Evolutionary conservation across 129 eudicot genomes (phyloP).

Genomic region (Artemisia tridentata): DNA sequence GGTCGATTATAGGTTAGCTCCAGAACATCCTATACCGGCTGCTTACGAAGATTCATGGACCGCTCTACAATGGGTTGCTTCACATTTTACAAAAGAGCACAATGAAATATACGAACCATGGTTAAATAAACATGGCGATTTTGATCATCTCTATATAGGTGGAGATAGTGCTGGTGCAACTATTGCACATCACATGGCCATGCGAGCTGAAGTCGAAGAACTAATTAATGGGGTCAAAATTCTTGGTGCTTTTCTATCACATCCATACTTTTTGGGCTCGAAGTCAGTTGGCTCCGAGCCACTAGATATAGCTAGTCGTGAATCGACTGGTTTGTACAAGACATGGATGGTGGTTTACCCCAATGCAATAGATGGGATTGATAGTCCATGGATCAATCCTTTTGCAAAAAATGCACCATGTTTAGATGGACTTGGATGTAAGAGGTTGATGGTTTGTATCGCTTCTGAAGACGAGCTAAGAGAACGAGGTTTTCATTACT

Average conservation of each 20-base stretch:
- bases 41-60: constrained; percentile 61
- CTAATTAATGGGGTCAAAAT: constrained; percentile 27
- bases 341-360: constrained; percentile 49
- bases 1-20: constrained; percentile 58
- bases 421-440: constrained; percentile 38
- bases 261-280: constrained; percentile 34
- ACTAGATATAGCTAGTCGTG: not conserved
- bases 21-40: constrained; percentile 55
- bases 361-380: constrained; percentile 34
- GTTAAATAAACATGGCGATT: constrained; percentile 33
- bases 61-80: constrained; percentile 48
- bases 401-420: constrained; percentile 40
- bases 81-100: constrained; percentile 14
- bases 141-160: constrained; percentile 37
- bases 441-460: constrained; percentile 46
- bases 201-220: constrained; percentile 22
- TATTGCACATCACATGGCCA: constrained; percentile 39
- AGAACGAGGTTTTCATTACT: constrained; percentile 44
- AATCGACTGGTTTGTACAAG: constrained; percentile 5
- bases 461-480: constrained; percentile 56
- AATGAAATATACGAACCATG: constrained; percentile 30
- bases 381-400: constrained; percentile 59
- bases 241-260: constrained; percentile 31
- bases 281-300: constrained; percentile 27
- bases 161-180: constrained; percentile 53